Percentiles rank a stretch among this genome's conserved stretches.
Conservation (phyloP, 306 rosid species). For the Vachellia collinsii region DNA sequence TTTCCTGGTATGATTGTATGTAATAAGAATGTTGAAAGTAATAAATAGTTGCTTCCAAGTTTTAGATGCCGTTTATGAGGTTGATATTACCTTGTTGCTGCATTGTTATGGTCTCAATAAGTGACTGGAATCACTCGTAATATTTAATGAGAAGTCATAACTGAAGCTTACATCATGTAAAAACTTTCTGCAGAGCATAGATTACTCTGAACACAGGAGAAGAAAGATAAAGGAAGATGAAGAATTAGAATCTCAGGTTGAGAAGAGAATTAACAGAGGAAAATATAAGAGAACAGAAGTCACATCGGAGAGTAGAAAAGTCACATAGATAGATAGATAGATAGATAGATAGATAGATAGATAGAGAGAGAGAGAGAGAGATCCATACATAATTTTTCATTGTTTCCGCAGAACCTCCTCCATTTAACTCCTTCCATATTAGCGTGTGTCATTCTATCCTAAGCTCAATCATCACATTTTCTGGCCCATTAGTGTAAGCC, state of each 20-base stretch:
- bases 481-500: neutral
- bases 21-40: conserved; percentile 43
- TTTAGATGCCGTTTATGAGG: neutral
- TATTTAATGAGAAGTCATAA: neutral
- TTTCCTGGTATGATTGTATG: conserved; percentile 8
- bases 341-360: too few relatives aligned
- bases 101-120: neutral
- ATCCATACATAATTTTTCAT: neutral
- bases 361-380: too few relatives aligned
- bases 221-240: too few relatives aligned
- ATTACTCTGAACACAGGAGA: too few relatives aligned
- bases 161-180: neutral
- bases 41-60: conserved; percentile 28
- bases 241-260: too few relatives aligned
- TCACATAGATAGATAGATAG: too few relatives aligned
- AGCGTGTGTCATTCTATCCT: neutral
- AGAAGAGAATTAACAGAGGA: too few relatives aligned
- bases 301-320: too few relatives aligned
- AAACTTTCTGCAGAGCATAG: neutral
- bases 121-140: neutral
- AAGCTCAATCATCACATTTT: neutral
- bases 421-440: neutral
- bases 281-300: too few relatives aligned
- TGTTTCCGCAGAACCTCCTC: neutral
- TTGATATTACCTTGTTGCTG: neutral